phyloP scores from a whole-genome alignment of 2,329 filamentous ascomycete species.

The Fusarium devonianum region DNA sequence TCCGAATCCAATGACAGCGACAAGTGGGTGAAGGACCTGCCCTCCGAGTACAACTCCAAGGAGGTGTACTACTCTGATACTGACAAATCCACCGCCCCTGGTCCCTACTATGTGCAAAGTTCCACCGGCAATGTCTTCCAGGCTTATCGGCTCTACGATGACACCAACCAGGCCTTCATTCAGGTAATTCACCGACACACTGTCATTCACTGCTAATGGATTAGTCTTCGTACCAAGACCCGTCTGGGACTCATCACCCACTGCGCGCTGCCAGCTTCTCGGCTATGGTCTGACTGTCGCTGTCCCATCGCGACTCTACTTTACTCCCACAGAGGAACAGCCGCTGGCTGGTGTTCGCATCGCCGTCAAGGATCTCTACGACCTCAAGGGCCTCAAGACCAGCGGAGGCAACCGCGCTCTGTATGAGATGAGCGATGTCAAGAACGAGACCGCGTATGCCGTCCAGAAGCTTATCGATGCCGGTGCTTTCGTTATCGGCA shows the following conservation, averaged over 20 bases:
- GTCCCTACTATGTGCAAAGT: slow-evolving; percentile 16
- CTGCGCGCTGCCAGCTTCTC: slow-evolving; percentile 14
- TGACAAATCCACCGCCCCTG: not conserved
- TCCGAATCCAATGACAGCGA: not conserved
- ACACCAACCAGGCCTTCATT: slow-evolving; percentile 21
- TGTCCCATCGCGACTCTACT: slow-evolving; percentile 13
- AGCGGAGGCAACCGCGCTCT: slow-evolving; percentile 6
- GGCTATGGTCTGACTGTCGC: slow-evolving; percentile 12
- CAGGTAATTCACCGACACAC: not conserved
- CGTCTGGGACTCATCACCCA: slow-evolving; percentile 12
- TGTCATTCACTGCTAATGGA: not conserved
- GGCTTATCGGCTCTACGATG: slow-evolving; percentile 6
- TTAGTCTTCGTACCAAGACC: slow-evolving; percentile 21
- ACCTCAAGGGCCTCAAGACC: slow-evolving; percentile 25
- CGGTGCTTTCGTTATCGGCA: slow-evolving; percentile 19
- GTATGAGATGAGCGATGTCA: slow-evolving; percentile 3
- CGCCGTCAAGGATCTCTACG: slow-evolving; percentile 19
- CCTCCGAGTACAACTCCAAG: not conserved
- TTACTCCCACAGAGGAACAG: not conserved
- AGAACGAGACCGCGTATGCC: not conserved
- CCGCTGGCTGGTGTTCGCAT: slow-evolving; percentile 9
- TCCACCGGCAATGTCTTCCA: slow-evolving; percentile 7
- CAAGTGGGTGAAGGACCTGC: not conserved
- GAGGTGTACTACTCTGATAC: not conserved
- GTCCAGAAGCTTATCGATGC: slow-evolving; percentile 24